Base-by-base conservation (phyloP, 169 alveolate genomes). In the Eimeria maxima region DNA sequence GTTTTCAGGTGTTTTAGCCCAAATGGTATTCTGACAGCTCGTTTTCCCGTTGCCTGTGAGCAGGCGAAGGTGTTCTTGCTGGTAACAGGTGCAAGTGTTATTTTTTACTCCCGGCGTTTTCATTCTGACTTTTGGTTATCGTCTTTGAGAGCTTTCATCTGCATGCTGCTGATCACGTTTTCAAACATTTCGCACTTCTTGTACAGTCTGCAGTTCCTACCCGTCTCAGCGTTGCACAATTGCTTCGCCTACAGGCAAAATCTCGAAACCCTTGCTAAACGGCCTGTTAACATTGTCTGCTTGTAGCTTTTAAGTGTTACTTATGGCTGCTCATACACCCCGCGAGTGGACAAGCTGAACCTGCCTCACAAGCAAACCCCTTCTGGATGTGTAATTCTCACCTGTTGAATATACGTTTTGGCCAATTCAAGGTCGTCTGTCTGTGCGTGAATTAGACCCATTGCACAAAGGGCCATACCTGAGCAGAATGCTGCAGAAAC, bases 401-500 rank as follows among this genome's bases (percentile, higher is more conserved):
- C 91, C 73, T 83, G 38, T 42, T 83, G 91, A 13, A 55, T 45
- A 27, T 55, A 50, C 8, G 27, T 55, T 83, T 67, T 7, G 55
- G 91, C 91, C 27, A 53, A 53, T 11, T 83, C 91, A 6, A 83
- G 71, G 11, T 83, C 91, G 18, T 13, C 16, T 8, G 27, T 67
- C 16, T 83, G 73, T 6, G 91, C 91, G 53, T 83, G 38, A n/a
- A 47, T 47, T 14, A 83, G 74, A n/a, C 91, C 91, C 44, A 55
- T 16, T 83, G 91, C 91, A 27, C 91, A 83, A 24, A 47, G 91
- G 69, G 91, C 91, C 91, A 83, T 20, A 29, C 73, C 91, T 83
- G 50, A 53, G 71, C 24, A 83, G 38, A 38, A 29, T 53, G 33
- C 20, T 24, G 29, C 27, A 42, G n/a, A 3, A 22, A 29, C 10